phyloP scores from a whole-genome alignment of 1,284 basidiomycete genomes.

The Mycena sp. region DNA sequence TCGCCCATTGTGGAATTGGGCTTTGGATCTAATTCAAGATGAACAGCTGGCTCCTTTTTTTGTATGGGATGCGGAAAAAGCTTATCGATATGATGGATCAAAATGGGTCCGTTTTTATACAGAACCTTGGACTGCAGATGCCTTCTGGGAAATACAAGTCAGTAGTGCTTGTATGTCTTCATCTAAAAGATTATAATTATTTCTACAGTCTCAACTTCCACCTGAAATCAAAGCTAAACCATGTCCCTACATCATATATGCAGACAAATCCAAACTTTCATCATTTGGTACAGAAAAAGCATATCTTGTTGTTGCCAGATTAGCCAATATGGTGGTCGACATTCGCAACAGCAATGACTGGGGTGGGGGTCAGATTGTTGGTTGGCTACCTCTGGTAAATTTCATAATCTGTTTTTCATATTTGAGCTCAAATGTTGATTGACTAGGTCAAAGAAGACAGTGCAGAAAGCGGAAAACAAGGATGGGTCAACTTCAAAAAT shows the following conservation, averaged over 20 bases:
- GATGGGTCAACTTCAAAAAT: conserved; percentile 11
- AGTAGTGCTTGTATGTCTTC: too few species aligned
- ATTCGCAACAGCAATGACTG: neutral
- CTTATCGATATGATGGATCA: neutral
- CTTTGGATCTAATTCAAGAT: conserved; percentile 1
- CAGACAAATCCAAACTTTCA: conserved; percentile 18
- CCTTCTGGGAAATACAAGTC: conserved; percentile 12
- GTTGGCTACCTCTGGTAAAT: conserved; percentile 4
- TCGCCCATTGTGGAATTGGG: conserved; percentile 12
- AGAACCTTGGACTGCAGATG: conserved; percentile 16
- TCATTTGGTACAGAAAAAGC: conserved; percentile 15
- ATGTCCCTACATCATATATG: conserved; percentile 1
- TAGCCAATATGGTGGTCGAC: neutral
- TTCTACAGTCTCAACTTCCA: neutral
- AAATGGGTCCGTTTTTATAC: neutral
- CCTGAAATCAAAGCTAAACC: neutral
- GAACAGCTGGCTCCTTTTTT: neutral
- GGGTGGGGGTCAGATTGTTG: conserved; percentile 16
- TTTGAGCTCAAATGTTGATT: neutral
- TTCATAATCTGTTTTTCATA: neutral
- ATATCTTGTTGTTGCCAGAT: neutral
- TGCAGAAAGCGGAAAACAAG: neutral
- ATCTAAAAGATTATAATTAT: too few species aligned
- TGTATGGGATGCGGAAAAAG: conserved; percentile 13
- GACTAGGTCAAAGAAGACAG: conserved; percentile 2